Percentiles rank a stretch among this genome's conserved stretches.
phyloP scores from a whole-genome alignment of 805 yeast genomes.

The Saccharomycopsis sp. region DNA sequence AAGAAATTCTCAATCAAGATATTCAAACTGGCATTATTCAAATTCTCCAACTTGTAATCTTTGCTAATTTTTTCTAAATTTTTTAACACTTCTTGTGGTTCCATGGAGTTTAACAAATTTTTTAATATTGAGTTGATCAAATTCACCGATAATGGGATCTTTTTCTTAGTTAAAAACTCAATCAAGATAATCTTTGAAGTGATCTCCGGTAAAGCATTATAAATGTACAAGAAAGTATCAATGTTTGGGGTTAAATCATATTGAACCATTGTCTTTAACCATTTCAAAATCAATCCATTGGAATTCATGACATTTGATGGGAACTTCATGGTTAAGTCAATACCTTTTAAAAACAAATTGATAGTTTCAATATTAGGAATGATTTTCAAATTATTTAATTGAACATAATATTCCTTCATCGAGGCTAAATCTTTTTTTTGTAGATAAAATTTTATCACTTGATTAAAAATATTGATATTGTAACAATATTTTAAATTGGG shows the following conservation, averaged over 20 bases:
- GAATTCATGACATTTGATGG: constrained; percentile 21
- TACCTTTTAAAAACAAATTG: constrained; percentile 27
- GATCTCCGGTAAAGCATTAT: constrained; percentile 26
- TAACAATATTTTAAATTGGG: constrained; percentile 24
- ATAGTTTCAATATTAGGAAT: constrained; percentile 29
- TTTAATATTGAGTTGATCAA: constrained; percentile 23
- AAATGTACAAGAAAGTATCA: constrained; percentile 29
- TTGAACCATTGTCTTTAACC: constrained; percentile 10
- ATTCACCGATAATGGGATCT: constrained; percentile 25
- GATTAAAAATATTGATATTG: constrained; percentile 27
- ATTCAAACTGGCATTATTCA: constrained; percentile 18
- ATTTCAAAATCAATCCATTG: constrained; percentile 8
- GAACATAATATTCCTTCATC: constrained; percentile 30
- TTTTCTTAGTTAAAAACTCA: constrained; percentile 24
- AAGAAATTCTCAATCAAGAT: constrained; percentile 22
- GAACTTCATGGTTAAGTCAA: constrained; percentile 23
- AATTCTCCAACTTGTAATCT: constrained; percentile 3
- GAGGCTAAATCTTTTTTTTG: constrained; percentile 30
- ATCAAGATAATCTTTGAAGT: constrained; percentile 25
- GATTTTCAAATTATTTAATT: constrained; percentile 28
- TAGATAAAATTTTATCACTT: constrained; percentile 30
- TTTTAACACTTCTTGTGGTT: constrained; percentile 20
- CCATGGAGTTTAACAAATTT: too few relatives aligned
- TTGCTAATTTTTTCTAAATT: constrained; percentile 18
- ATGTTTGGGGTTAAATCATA: constrained; percentile 25